These are phyloP conservation scores for Cladophialophora yegresii DNA, from an alignment of 2,329 filamentous ascomycete genomes.

Conservation along the genomic window DNA sequence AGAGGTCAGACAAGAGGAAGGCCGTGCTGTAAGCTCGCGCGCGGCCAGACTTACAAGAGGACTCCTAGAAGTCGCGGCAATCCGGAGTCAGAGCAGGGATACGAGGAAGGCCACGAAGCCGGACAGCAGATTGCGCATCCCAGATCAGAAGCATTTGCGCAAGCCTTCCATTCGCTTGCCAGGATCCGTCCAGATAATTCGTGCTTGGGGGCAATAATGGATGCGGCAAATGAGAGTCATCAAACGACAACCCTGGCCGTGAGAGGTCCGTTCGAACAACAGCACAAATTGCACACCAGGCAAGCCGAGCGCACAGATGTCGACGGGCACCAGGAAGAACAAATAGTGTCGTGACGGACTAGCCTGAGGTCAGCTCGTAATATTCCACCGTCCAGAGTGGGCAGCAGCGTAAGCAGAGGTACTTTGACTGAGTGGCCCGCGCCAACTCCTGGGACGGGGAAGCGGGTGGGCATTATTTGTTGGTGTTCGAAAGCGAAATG, in stretches of 20 bases:
- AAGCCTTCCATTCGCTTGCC: constrained; percentile 25
- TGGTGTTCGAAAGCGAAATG: constrained; percentile 28
- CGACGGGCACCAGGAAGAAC: constrained; percentile 24
- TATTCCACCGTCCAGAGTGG: constrained; percentile 29
- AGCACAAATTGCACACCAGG: constrained; percentile 27
- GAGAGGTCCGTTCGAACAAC: constrained; percentile 31
- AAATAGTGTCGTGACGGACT: constrained; percentile 26
- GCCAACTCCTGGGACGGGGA: constrained; percentile 34
- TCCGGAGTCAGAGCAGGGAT: constrained; percentile 28
- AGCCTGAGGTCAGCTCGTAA: constrained; percentile 33
- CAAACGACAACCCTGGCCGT: constrained; percentile 26
- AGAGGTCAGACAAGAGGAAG: constrained; percentile 21
- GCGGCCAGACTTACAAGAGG: constrained; percentile 25
- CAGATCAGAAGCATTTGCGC: constrained; percentile 32
- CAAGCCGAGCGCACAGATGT: constrained; percentile 22
- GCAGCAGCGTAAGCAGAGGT: constrained; percentile 28
- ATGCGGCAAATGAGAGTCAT: constrained; percentile 35
- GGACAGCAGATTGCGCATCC: constrained; percentile 32
- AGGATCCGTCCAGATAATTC: constrained; percentile 30
- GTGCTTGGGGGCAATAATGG: constrained; percentile 21
- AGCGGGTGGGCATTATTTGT: constrained; percentile 28
- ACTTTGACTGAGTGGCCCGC: constrained; percentile 24
- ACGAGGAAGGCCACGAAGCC: constrained; percentile 25
- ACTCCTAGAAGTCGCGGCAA: constrained; percentile 25
- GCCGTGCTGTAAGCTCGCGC: constrained; percentile 10